Conservation (phyloP, 1,284 basidiomycete species). For the Melanopsichium pennsylvanicum region DNA sequence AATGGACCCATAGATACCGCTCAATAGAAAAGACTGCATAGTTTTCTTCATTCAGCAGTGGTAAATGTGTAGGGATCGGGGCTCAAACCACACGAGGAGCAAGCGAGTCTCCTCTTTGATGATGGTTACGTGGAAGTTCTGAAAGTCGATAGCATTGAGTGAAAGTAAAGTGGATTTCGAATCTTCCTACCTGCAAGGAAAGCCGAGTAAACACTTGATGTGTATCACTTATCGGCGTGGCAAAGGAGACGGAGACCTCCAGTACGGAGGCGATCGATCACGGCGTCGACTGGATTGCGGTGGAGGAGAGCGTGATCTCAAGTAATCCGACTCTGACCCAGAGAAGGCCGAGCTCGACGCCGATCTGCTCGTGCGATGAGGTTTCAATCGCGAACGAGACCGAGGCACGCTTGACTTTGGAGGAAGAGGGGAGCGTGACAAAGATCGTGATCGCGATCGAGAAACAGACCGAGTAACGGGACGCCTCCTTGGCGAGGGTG, state of each 20-base stretch:
- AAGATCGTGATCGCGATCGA: constrained; percentile 9
- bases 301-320: constrained; percentile 15
- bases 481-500: constrained; percentile 5
- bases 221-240: neutral
- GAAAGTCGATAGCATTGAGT: too few species aligned
- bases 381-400: constrained; percentile 17
- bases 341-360: constrained; percentile 15
- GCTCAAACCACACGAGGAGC: too few species aligned
- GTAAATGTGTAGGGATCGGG: too few species aligned
- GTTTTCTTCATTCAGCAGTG: too few species aligned
- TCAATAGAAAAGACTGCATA: neutral
- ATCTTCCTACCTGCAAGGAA: too few species aligned
- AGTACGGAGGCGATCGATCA: constrained; percentile 16
- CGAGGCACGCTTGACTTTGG: constrained; percentile 6
- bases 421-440: constrained; percentile 13
- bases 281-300: neutral
- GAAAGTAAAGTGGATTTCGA: too few species aligned
- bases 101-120: too few species aligned
- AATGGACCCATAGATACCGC: neutral
- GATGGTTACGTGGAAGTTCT: too few species aligned
- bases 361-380: constrained; percentile 2
- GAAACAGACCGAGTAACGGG: constrained; percentile 16
- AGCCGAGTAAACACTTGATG: too few species aligned
- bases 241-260: constrained; percentile 16
- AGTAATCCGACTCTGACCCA: constrained; percentile 8